These are phyloP conservation scores for Solanum sitiens DNA, from an alignment of 257 asterid species.

Conservation along the genomic window DNA sequence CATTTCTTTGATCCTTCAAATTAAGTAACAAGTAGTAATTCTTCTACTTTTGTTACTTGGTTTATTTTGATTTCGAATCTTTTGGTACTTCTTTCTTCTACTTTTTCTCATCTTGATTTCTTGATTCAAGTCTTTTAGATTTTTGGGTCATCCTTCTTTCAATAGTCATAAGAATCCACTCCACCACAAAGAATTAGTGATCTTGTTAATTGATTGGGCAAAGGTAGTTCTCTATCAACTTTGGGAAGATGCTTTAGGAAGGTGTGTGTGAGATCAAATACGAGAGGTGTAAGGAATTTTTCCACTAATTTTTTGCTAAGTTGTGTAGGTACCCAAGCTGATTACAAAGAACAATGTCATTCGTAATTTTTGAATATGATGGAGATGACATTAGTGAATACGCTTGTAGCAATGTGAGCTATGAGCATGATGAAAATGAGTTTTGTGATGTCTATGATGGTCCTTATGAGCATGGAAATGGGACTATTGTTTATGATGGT, in stretches of 20 bases:
- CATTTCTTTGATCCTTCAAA: no score
- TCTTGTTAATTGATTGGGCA: background rate
- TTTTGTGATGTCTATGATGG: background rate
- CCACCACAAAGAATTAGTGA: background rate
- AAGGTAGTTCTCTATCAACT: background rate
- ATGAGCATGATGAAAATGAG: background rate
- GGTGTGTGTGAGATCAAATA: background rate
- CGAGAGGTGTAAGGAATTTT: background rate
- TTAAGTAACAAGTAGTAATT: no score
- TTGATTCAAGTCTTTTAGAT: no score
- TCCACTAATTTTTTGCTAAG: no score
- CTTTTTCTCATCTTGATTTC: no score
- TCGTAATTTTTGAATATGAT: background rate
- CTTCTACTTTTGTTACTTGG: no score
- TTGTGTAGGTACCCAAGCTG: no score
- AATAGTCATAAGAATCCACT: background rate
- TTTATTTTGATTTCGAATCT: no score
- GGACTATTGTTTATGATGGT: background rate
- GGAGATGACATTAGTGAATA: background rate
- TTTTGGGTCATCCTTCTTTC: background rate
- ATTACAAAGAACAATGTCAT: background rate
- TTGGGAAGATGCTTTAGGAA: background rate
- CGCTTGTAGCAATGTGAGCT: no score
- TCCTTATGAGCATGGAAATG: background rate
- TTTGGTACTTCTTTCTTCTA: no score